Evolutionary conservation across 176 grass and related monocot genomes (phyloP).

Genomic region (Carex pumila): DNA sequence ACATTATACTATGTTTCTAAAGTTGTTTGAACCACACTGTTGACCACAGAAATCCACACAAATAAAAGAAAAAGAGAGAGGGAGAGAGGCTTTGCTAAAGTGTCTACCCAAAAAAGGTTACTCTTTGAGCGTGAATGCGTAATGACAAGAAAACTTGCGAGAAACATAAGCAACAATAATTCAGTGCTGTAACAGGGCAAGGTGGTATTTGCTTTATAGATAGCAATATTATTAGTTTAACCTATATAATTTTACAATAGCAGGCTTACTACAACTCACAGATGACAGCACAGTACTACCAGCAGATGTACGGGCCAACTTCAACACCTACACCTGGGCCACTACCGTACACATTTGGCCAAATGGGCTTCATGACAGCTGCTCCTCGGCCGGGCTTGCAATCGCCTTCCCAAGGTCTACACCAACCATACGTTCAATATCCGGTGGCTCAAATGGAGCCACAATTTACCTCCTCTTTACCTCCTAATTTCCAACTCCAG

Average conservation of each 20-base stretch:
- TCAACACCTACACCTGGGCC: conserved; percentile 36
- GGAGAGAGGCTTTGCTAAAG: neutral
- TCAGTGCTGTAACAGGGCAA: neutral
- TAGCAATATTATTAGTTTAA: neutral
- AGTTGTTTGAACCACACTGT: neutral
- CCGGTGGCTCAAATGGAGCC: conserved; percentile 30
- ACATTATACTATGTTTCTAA: neutral
- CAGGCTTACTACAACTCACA: conserved; percentile 68
- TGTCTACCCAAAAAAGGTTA: neutral
- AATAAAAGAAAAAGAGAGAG: neutral
- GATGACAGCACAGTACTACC: conserved; percentile 60
- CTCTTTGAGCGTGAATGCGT: neutral
- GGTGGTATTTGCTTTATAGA: neutral
- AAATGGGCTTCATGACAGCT: conserved; percentile 41
- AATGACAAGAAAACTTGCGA: neutral
- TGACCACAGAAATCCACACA: neutral
- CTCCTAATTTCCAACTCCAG: conserved; percentile 62
- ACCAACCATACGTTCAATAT: conserved; percentile 39
- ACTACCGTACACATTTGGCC: conserved; percentile 37
- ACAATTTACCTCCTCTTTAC: conserved; percentile 42
- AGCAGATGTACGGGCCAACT: conserved; percentile 48
- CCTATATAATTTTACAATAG: neutral
- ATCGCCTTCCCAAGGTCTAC: conserved; percentile 28
- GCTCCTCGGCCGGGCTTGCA: conserved; percentile 38
- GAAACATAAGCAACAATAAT: neutral